phyloP scores from a whole-genome alignment of 352 stramenopile species.

The Pythium aquatile region DNA sequence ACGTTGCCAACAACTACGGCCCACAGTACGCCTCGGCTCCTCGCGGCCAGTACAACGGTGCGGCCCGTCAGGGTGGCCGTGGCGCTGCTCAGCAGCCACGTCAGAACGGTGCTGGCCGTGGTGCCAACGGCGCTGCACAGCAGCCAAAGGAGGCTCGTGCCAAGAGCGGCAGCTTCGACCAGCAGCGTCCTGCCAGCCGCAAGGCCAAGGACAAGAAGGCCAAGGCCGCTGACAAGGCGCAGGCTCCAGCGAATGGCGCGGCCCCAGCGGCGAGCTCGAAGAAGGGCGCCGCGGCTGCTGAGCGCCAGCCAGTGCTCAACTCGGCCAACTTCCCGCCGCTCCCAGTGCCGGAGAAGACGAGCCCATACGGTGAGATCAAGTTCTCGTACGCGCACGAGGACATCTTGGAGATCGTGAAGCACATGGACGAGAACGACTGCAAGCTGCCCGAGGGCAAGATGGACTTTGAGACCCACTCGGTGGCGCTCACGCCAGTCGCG shows the following conservation, averaged over 20 bases:
- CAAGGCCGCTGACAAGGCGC: conserved; percentile 39
- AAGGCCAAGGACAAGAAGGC: conserved; percentile 71
- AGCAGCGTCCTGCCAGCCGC: conserved; percentile 35
- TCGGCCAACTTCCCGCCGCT: conserved; percentile 83
- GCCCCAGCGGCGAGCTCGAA: conserved; percentile 29
- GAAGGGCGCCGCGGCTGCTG: conserved; percentile 32
- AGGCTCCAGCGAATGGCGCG: conserved; percentile 17
- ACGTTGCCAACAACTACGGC: conserved; percentile 53
- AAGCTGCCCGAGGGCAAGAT: conserved; percentile 69
- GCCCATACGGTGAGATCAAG: conserved; percentile 43
- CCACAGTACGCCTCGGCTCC: conserved; percentile 48
- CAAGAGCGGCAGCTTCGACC: conserved; percentile 62
- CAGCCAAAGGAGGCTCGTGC: conserved; percentile 41
- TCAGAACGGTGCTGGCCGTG: conserved; percentile 36
- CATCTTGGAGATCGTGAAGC: conserved; percentile 91
- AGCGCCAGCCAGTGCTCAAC: conserved; percentile 79
- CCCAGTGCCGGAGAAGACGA: conserved; percentile 42
- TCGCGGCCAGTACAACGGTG: conserved; percentile 41
- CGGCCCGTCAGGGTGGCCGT: conserved; percentile 30
- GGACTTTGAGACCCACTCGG: conserved; percentile 78
- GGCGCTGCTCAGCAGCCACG: conserved; percentile 26
- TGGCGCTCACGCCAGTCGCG: conserved; percentile 69
- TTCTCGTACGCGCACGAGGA: conserved; percentile 86
- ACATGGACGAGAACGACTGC: conserved; percentile 88
- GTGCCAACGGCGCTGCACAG: conserved; percentile 24